Percentiles rank a stretch among this genome's conserved stretches.
Conservation (phyloP, 2,329 filamentous ascomycete genomes). For the Rhytidhysteron rufulum region DNA sequence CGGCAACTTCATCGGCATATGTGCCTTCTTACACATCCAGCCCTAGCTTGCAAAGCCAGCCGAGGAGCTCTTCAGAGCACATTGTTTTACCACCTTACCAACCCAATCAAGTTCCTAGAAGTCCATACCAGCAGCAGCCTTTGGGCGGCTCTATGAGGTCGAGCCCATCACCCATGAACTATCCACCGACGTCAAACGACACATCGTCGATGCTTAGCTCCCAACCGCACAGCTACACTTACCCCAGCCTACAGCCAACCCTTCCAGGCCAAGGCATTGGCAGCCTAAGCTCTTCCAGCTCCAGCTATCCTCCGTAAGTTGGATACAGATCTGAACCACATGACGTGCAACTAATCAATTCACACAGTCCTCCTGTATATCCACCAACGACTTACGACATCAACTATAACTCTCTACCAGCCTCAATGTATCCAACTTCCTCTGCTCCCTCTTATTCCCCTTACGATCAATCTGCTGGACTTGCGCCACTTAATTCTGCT, state of each 20-base stretch:
- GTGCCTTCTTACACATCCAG: conserved; percentile 25
- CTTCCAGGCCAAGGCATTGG: conserved; percentile 19
- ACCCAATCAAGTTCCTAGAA: conserved; percentile 23
- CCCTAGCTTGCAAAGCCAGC: conserved; percentile 18
- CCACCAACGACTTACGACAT: conserved; percentile 31
- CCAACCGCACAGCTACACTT: conserved; percentile 24
- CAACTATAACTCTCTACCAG: conserved; percentile 29
- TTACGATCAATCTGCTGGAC: conserved; percentile 17
- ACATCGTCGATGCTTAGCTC: conserved; percentile 20
- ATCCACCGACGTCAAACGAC: conserved; percentile 16
- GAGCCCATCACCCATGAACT: conserved; percentile 21
- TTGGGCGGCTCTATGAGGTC: conserved; percentile 22
- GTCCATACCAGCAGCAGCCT: conserved; percentile 31
- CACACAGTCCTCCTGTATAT: conserved; percentile 25
- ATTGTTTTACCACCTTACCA: conserved; percentile 28
- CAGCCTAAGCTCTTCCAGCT: conserved; percentile 22
- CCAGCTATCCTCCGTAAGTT: conserved; percentile 31
- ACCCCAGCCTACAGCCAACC: conserved; percentile 27
- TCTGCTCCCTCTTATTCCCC: conserved; percentile 27
- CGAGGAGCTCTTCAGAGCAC: conserved; percentile 26
- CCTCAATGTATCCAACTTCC: conserved; percentile 33
- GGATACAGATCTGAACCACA: too few species aligned
- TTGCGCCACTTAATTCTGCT: background rate
- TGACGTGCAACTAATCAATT: too few species aligned
- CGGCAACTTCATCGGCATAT: conserved; percentile 21